Base-by-base conservation (phyloP, 768 basidiomycete genomes). In the Hemileccinum rubropunctum region DNA sequence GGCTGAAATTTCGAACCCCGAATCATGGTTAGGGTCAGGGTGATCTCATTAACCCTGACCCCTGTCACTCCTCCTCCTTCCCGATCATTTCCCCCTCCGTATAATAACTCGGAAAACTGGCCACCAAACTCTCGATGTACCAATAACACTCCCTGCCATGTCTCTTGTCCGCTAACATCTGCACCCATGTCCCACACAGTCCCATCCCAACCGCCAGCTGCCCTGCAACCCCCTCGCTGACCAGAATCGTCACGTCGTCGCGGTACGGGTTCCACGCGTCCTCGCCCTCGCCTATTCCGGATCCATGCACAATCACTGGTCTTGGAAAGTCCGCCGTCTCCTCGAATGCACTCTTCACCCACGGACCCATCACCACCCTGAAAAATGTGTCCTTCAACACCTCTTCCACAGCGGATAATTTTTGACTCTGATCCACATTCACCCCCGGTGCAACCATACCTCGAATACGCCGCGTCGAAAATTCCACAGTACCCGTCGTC, bases 401-500 rank as follows among this genome's bases (percentile, higher is more conserved):
- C 23, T 66, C 64, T 58, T 83, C 79, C 21, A 81, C 71, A 3
- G 66, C 42, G 14, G 52, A 41, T 3, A 41, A 37, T 6, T 15
- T 18, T 15, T 33, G 0, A 7, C 5, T 32, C 4, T 23, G 23
- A 23, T 6, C 35, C 35, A 15, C 4, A 15, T 36, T 36, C 51
- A 56, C 21, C 21, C 63, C 64, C 1, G 78, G 77, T 2, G 68
- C 56, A 5, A 70, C 55, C 48, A 84, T 65, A 2, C 73, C 60
- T 42, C 75, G 75, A 63, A 90, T 73, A 38, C 74, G 72, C 26
- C 88, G 74, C 43, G 83, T 77, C 3, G 83, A 83, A 34, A 70
- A 72, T 63, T 90, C 88, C 46, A 85, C 80, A 44, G 86, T 65
- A 12, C 83, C 84, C 2, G 81, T 70, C 3, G 70, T 72, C 63